A percentile compares a stretch with the other conserved stretches of the same genome.
Conservation (phyloP, 2,329 filamentous ascomycete species). For the Alternaria sp. region DNA sequence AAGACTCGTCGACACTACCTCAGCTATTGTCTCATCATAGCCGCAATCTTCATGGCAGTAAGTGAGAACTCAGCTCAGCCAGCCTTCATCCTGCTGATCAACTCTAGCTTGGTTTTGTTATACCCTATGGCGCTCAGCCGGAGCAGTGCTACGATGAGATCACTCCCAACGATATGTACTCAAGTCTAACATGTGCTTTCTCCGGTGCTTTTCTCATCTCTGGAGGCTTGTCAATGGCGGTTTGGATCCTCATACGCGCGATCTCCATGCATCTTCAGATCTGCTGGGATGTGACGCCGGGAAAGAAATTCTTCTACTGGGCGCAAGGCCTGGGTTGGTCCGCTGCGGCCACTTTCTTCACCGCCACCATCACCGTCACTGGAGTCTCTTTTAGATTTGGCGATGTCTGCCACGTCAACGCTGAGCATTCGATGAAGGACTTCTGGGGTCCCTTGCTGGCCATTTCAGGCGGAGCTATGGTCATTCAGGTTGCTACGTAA, state of each 20-base stretch:
- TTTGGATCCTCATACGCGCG: conserved; percentile 92
- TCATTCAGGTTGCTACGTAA: conserved; percentile 86
- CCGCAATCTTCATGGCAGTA: conserved; percentile 80
- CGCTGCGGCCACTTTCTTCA: conserved; percentile 77
- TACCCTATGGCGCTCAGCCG: conserved; percentile 81
- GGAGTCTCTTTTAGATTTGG: conserved; percentile 96
- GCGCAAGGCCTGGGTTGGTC: conserved; percentile 85
- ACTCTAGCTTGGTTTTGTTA: conserved; percentile 83
- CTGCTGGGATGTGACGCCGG: conserved; percentile 93
- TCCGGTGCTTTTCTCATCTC: conserved; percentile 87
- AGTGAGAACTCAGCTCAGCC: conserved; percentile 48
- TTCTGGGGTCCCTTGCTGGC: conserved; percentile 91
- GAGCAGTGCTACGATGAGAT: conserved; percentile 88
- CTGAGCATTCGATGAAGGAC: conserved; percentile 79
- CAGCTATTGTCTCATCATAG: conserved; percentile 83
- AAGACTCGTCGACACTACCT: conserved; percentile 93
- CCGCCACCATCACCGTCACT: conserved; percentile 80
- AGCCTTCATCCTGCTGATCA: conserved; percentile 14
- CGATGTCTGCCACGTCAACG: conserved; percentile 91
- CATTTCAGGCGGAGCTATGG: conserved; percentile 76
- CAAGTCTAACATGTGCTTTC: conserved; percentile 80
- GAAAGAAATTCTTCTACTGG: conserved; percentile 86
- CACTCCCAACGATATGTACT: conserved; percentile 91
- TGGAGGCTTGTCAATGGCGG: conserved; percentile 82
- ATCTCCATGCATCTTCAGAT: conserved; percentile 96